Percentiles rank a stretch among this genome's conserved stretches.
These are phyloP conservation scores for Clavispora carvajalis DNA, from an alignment of 805 yeast species.

Conservation along the genomic window DNA sequence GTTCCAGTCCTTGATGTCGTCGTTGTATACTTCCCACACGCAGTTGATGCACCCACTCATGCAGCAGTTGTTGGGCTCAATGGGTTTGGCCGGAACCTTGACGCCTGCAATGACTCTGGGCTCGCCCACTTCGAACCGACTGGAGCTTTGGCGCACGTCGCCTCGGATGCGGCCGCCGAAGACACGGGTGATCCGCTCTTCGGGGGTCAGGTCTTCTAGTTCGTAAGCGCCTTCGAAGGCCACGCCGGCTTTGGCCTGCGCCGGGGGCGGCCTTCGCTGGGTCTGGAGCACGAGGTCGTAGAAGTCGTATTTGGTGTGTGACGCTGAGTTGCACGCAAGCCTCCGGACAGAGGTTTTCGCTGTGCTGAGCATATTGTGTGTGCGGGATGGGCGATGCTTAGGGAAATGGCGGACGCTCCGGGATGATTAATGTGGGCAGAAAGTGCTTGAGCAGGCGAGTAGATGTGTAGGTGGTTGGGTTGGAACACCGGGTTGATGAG, in stretches of 20 bases:
- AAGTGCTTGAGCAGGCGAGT: no score
- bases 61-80: conserved; percentile 93
- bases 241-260: background rate
- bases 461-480: no score
- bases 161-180: conserved; percentile 58
- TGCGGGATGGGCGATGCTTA: no score
- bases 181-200: conserved; percentile 43
- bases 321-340: background rate
- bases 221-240: conserved; percentile 30
- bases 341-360: background rate
- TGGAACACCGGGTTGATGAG: background rate
- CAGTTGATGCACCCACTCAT: conserved; percentile 97
- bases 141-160: conserved; percentile 38
- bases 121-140: conserved; percentile 32
- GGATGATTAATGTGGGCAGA: no score
- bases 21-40: conserved; percentile 91
- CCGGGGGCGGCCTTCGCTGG: conserved; percentile 4
- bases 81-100: conserved; percentile 74
- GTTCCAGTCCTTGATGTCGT: conserved; percentile 84
- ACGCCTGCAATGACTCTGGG: conserved; percentile 51
- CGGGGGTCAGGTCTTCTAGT: conserved; percentile 30
- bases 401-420: background rate
- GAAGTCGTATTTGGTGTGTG: conserved; percentile 19
- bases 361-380: background rate
- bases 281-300: conserved; percentile 35